Conservation (phyloP, 2,329 filamentous ascomycete species). For the Biscogniauxia sp. region DNA sequence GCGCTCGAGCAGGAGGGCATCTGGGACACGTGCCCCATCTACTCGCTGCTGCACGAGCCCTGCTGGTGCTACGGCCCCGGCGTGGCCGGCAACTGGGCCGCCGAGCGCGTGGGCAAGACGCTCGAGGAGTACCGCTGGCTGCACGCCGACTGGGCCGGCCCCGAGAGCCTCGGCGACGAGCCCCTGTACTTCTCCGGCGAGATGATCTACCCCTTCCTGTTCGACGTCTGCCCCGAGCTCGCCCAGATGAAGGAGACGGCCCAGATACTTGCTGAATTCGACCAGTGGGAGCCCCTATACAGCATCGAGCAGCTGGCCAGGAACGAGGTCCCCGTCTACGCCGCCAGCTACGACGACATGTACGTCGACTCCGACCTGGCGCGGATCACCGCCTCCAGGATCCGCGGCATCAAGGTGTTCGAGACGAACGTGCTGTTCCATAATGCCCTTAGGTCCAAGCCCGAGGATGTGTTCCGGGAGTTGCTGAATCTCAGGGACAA, state of each 20-base stretch:
- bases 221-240: slow-evolving; percentile 77
- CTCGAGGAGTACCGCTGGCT: slow-evolving; percentile 53
- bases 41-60: slow-evolving; percentile 82
- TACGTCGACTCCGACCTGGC: slow-evolving; percentile 81
- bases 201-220: slow-evolving; percentile 87
- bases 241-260: slow-evolving; percentile 66
- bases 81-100: slow-evolving; percentile 70
- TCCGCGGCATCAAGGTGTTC: slow-evolving; percentile 75
- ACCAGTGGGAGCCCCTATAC: slow-evolving; percentile 75
- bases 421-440: slow-evolving; percentile 88
- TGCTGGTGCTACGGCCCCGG: slow-evolving; percentile 74
- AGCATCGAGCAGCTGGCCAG: slow-evolving; percentile 67
- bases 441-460: slow-evolving; percentile 70
- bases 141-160: slow-evolving; percentile 37
- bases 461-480: slow-evolving; percentile 73
- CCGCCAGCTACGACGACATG: slow-evolving; percentile 87
- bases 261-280: slow-evolving; percentile 63
- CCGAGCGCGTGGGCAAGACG: slow-evolving; percentile 57
- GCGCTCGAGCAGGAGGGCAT: slow-evolving; percentile 64
- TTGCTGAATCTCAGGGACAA: slow-evolving; percentile 76
- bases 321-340: slow-evolving; percentile 84
- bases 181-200: slow-evolving; percentile 84
- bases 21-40: slow-evolving; percentile 78
- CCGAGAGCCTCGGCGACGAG: slow-evolving; percentile 36
- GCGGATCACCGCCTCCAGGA: slow-evolving; percentile 68